These are phyloP conservation scores for Suillus decipiens DNA, from an alignment of 768 basidiomycete genomes.

Conservation along the genomic window DNA sequence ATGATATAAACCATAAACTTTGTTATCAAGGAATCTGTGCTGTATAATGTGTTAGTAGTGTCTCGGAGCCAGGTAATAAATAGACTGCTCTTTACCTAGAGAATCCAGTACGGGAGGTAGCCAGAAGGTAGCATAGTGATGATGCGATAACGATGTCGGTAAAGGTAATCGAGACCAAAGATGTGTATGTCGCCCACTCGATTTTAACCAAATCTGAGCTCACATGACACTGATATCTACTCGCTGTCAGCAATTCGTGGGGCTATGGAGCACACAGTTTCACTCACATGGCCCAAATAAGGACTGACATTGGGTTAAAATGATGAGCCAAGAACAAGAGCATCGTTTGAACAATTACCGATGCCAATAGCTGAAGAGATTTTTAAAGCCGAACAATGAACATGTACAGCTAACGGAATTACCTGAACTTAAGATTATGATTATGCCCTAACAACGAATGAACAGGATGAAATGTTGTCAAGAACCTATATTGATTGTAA, in stretches of 20 bases:
- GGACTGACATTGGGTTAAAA: neutral
- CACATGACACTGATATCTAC: neutral
- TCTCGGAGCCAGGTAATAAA: neutral
- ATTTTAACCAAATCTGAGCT: neutral
- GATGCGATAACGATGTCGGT: slow-evolving; percentile 1
- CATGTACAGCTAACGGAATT: neutral
- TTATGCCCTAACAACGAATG: neutral
- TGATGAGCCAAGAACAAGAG: neutral
- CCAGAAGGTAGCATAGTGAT: slow-evolving; percentile 7
- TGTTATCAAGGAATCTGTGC: slow-evolving; percentile 6
- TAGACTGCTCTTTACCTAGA: neutral
- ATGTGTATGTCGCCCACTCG: slow-evolving; percentile 1
- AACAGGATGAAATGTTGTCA: neutral
- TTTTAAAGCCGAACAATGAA: neutral
- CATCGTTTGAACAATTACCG: neutral
- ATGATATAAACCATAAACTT: slow-evolving; percentile 1
- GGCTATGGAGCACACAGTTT: neutral
- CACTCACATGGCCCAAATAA: slow-evolving; percentile 5
- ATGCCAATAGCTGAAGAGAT: neutral
- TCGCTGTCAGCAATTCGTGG: neutral
- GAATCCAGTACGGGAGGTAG: neutral
- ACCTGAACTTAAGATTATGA: neutral
- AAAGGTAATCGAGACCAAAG: neutral
- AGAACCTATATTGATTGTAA: too few species aligned
- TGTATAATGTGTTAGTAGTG: neutral